These are phyloP conservation scores for Phaeosphaeriaceae sp. DNA, from an alignment of 2,329 filamentous ascomycete genomes.

Conservation along the genomic window DNA sequence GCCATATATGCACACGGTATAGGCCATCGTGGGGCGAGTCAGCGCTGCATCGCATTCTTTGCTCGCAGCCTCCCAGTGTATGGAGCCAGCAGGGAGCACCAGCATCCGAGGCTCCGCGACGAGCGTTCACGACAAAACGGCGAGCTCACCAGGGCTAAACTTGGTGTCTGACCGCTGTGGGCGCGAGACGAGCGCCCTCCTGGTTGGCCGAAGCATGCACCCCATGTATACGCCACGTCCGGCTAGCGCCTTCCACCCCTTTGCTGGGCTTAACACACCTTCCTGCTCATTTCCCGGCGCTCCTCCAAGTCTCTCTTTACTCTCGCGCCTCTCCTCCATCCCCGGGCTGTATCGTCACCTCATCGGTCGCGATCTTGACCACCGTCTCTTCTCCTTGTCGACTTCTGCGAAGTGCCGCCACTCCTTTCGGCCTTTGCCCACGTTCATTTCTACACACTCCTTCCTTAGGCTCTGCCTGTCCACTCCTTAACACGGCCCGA, in stretches of 20 bases:
- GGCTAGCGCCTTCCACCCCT: too few relatives aligned
- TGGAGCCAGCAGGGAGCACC: conserved; percentile 1
- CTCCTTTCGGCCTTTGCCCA: conserved; percentile 52
- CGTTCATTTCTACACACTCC: conserved; percentile 42
- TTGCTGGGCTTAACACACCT: too few relatives aligned
- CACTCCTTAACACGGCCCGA: conserved; percentile 44
- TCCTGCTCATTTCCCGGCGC: too few relatives aligned
- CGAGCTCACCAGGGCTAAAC: conserved; percentile 27
- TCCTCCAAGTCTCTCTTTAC: conserved; percentile 42
- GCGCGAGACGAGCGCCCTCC: conserved; percentile 14
- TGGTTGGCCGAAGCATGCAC: conserved; percentile 15
- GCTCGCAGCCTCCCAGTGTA: not conserved
- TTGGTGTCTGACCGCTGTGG: conserved; percentile 22
- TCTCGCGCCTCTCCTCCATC: conserved; percentile 37
- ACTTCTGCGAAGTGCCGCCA: conserved; percentile 51
- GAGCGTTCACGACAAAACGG: conserved; percentile 27
- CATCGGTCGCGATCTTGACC: conserved; percentile 34
- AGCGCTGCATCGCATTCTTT: not conserved
- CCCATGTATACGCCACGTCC: conserved; percentile 9
- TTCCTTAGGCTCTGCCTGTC: conserved; percentile 48
- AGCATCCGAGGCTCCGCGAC: conserved; percentile 14
- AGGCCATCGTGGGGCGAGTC: not conserved
- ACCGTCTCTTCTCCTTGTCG: conserved; percentile 46
- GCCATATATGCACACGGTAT: not conserved
- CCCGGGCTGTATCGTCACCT: conserved; percentile 44